Conservation (phyloP, 1,139 yeast species). For the Suzukiozyma palmioleophila region DNA sequence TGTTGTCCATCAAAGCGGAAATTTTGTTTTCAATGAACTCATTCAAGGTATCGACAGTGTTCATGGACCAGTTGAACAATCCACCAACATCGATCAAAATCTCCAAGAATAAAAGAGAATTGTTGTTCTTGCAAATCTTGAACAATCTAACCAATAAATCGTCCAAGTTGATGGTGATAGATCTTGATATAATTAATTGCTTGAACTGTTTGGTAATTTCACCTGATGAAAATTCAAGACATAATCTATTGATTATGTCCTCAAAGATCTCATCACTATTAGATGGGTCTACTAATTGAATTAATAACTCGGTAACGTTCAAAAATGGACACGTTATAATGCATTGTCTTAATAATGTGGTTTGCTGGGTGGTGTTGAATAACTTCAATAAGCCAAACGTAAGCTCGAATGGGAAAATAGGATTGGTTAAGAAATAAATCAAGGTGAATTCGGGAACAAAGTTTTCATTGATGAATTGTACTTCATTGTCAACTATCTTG, state of each 20-base stretch:
- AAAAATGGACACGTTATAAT: constrained; percentile 73
- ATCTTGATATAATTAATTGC: constrained; percentile 15
- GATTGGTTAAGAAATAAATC: constrained; percentile 79
- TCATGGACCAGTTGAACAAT: constrained; percentile 55
- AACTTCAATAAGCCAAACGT: constrained; percentile 51
- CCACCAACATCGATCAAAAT: constrained; percentile 73
- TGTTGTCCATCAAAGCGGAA: constrained; percentile 44
- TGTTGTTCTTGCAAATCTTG: constrained; percentile 19
- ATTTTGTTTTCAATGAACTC: constrained; percentile 46
- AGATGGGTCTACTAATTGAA: constrained; percentile 43
- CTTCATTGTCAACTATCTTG: constrained; percentile 12
- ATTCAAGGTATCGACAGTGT: constrained; percentile 42
- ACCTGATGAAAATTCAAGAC: constrained; percentile 53
- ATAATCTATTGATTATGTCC: constrained; percentile 63
- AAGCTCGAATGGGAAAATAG: constrained; percentile 65
- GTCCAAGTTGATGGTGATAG: constrained; percentile 32
- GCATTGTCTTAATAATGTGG: constrained; percentile 74
- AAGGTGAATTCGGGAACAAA: constrained; percentile 57
- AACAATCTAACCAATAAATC: constrained; percentile 32
- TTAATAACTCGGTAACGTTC: constrained; percentile 57
- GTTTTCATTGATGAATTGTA: constrained; percentile 16
- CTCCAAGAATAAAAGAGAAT: constrained; percentile 59
- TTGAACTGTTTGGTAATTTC: constrained; percentile 39
- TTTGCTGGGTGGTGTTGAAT: constrained; percentile 37
- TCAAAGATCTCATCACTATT: constrained; percentile 60